Evolutionary conservation across 1,139 yeast genomes (phyloP).

Genomic region (Wickerhamomyces sp.): DNA sequence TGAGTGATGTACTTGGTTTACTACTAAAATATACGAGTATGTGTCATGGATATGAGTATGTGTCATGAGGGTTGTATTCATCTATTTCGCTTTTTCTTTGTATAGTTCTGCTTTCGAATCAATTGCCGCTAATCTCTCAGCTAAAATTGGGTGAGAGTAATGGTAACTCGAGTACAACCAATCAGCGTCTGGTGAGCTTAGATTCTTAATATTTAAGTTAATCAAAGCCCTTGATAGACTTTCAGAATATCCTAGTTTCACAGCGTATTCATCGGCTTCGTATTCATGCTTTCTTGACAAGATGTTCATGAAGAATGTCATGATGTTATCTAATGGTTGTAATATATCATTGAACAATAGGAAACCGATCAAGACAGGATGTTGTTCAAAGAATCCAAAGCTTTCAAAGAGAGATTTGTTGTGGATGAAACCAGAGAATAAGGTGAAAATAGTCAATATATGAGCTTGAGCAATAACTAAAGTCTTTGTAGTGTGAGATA

Average conservation of each 20-base stretch:
- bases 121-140: conserved; percentile 80
- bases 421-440: conserved; percentile 75
- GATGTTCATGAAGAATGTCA: conserved; percentile 63
- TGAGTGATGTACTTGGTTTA: too few species aligned
- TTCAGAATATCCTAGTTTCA: conserved; percentile 61
- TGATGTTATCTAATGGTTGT: conserved; percentile 68
- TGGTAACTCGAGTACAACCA: conserved; percentile 85
- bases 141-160: conserved; percentile 84
- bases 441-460: conserved; percentile 57
- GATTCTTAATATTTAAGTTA: conserved; percentile 71
- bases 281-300: conserved; percentile 83
- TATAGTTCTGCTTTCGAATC: conserved; percentile 27
- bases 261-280: conserved; percentile 89
- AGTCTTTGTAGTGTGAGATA: conserved; percentile 76
- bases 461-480: conserved; percentile 61
- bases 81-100: conserved; percentile 15
- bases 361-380: conserved; percentile 79
- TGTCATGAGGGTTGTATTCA: too few species aligned
- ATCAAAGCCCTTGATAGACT: conserved; percentile 71
- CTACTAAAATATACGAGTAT: too few species aligned
- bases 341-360: conserved; percentile 68
- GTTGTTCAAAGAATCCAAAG: conserved; percentile 65
- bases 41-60: too few species aligned
- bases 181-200: conserved; percentile 83
- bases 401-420: conserved; percentile 73